These are phyloP conservation scores for Geotrichum bryndzae DNA, from an alignment of 1,139 yeast species.

Conservation along the genomic window DNA sequence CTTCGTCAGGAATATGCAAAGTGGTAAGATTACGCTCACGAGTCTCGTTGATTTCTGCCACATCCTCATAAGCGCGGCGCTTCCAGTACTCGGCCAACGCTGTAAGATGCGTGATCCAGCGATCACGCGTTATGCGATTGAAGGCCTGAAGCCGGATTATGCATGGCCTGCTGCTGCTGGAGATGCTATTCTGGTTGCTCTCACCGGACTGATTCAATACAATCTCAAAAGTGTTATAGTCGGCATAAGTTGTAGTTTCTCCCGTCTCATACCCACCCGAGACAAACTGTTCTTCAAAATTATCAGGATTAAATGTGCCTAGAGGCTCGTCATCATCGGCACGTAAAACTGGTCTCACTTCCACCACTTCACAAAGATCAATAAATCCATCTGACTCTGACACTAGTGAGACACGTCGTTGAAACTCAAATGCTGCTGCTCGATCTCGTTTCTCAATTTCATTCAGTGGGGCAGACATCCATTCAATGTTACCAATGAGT, in stretches of 20 bases:
- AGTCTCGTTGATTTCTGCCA: conserved; percentile 35
- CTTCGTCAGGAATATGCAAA: conserved; percentile 49
- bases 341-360: conserved; percentile 27
- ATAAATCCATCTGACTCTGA: conserved; percentile 55
- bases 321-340: neutral
- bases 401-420: conserved; percentile 53
- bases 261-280: neutral
- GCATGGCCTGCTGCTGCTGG: conserved; percentile 21
- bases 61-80: conserved; percentile 41
- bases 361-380: conserved; percentile 49
- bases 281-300: neutral
- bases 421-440: conserved; percentile 55
- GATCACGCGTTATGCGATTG: conserved; percentile 44
- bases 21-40: conserved; percentile 44
- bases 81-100: conserved; percentile 57
- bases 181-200: neutral
- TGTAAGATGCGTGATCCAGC: conserved; percentile 56
- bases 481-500: neutral
- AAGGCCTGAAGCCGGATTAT: conserved; percentile 54
- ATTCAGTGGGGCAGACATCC: neutral
- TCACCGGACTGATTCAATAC: conserved; percentile 41
- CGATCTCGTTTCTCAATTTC: conserved; percentile 39
- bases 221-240: conserved; percentile 47
- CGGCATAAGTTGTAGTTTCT: neutral
- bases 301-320: neutral